Base-by-base conservation (phyloP, 352 stramenopile genomes). In the Blastocystis sp. region DNA sequence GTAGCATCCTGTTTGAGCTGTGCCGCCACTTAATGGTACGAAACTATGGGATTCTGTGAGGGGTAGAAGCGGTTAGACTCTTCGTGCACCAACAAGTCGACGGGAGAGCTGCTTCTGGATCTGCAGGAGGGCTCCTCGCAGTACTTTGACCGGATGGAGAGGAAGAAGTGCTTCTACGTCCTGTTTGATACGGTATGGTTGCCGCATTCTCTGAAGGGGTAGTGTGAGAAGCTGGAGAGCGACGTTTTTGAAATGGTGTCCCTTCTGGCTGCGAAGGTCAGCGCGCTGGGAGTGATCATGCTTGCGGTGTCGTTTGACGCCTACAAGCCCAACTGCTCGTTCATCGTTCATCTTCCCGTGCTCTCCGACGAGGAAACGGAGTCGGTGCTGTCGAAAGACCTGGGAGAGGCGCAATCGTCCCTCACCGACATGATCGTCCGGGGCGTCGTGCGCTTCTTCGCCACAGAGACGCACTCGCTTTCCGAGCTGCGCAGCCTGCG, bases 381-480 rank as follows among this genome's bases (percentile, higher is more conserved):
- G 23, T 59, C 52, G 11, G 40, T 84, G 10, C 74, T 84, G 2
- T 45, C 48, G 0, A 11, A 52, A 21, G 52, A 84, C 52, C 3
- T 43, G 2, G 48, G 48, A 7, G 48, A 56, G 7, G 48, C 48
- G 48, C 48, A 56, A 56, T 56, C 48, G 7, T 56, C 48, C 48
- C 48, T 56, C 48, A 56, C 48, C 48, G 48, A 56, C 48, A 56
- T 53, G 40, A 56, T 84, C 17, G 21, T 66, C 23, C 10, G 34
- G 59, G 21, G 60, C 7, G 40, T 84, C 17, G 28, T 84, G 14
- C 74, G 56, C 19, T 67, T 70, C 74, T 84, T 70, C 61, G 34
- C 74, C 17, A n/a, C 56, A 28, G n/a, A 84, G 21, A 84, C 74
- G 19, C 56, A 84, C 61, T 84, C 74, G 3, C 74, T 84, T 28